These are phyloP conservation scores for Umbilicaria muhlenbergii DNA, from an alignment of 495 filamentous ascomycete genomes.

Conservation along the genomic window DNA sequence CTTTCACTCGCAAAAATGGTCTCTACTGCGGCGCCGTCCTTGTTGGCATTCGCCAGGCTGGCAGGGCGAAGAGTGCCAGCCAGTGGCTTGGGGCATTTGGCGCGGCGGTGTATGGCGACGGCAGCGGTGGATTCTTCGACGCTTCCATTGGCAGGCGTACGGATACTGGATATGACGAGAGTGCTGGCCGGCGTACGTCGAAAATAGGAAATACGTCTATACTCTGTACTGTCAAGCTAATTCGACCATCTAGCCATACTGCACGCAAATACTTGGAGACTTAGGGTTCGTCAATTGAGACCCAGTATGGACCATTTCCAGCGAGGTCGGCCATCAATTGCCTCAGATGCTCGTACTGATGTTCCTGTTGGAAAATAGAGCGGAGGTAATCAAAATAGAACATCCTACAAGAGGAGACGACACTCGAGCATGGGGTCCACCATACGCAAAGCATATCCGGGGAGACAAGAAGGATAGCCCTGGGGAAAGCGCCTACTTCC, in stretches of 20 bases:
- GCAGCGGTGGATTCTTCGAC: slow-evolving; percentile 12
- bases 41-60: too few relatives aligned
- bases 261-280: slow-evolving; percentile 93
- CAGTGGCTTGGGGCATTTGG: slow-evolving; percentile 4
- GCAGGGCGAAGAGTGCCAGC: not conserved
- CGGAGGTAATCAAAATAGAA: slow-evolving; percentile 93
- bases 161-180: slow-evolving; percentile 90
- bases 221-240: slow-evolving; percentile 1
- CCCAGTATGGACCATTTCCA: not conserved
- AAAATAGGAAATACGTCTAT: not conserved
- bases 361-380: slow-evolving; percentile 32
- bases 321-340: not conserved
- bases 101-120: slow-evolving; percentile 8
- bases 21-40: too few relatives aligned
- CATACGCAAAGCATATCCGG: slow-evolving; percentile 61
- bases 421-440: slow-evolving; percentile 91
- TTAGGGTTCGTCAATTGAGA: slow-evolving; percentile 46
- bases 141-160: slow-evolving; percentile 65
- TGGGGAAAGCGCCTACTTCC: slow-evolving; percentile 90
- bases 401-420: slow-evolving; percentile 87
- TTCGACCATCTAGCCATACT: slow-evolving; percentile 59
- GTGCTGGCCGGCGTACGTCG: slow-evolving; percentile 80
- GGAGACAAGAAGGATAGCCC: slow-evolving; percentile 48
- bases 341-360: not conserved
- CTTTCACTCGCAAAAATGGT: too few relatives aligned